phyloP scores from a whole-genome alignment of 306 rosid species.

The Ammopiptanthus mongolicus region DNA sequence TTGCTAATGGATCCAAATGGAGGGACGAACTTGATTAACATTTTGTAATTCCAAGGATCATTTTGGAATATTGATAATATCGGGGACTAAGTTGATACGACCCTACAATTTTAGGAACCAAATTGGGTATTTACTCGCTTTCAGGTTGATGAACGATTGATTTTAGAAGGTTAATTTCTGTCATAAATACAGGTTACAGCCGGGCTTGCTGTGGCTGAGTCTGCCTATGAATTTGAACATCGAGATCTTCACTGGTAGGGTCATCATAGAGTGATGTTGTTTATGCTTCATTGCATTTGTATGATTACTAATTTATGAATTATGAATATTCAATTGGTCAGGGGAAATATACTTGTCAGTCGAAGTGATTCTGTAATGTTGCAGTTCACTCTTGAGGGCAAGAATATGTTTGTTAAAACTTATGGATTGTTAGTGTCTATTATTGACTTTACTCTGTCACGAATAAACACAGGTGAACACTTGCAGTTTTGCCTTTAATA shows the following conservation, averaged over 20 bases:
- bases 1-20: too few species aligned
- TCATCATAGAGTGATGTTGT: constrained; percentile 10
- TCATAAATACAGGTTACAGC: constrained; percentile 62
- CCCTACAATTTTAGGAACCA: too few species aligned
- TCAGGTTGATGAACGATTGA: constrained; percentile 23
- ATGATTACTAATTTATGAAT: constrained; percentile 21
- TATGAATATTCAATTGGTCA: constrained; percentile 28
- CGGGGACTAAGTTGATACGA: too few species aligned
- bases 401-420: constrained; percentile 46
- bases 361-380: constrained; percentile 54
- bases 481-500: background rate
- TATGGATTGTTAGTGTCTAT: constrained; percentile 75
- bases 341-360: constrained; percentile 87
- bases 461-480: constrained; percentile 74
- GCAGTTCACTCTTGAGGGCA: constrained; percentile 80
- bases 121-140: too few species aligned
- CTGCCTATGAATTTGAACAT: constrained; percentile 91
- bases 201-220: constrained; percentile 92
- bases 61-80: too few species aligned
- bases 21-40: too few species aligned
- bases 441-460: constrained; percentile 84
- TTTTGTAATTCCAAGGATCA: too few species aligned
- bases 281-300: background rate
- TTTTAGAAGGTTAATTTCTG: background rate
- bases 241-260: constrained; percentile 94